Conservation (phyloP, 2,329 filamentous ascomycete genomes). For the Zymoseptoria brevis region DNA sequence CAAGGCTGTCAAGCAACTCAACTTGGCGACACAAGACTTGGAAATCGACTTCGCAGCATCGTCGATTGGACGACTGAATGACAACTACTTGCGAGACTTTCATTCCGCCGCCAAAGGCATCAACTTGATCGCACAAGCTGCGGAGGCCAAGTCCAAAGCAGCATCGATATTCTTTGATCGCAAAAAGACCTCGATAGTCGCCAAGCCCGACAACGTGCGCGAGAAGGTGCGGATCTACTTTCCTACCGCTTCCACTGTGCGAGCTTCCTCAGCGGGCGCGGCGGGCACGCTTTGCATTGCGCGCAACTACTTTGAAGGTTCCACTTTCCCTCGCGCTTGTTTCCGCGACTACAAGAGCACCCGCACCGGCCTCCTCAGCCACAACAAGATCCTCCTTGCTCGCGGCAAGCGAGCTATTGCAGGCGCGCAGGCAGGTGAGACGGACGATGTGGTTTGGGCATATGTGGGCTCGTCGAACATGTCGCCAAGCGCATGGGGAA, state of each 20-base stretch:
- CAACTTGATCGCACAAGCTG: conserved; percentile 18
- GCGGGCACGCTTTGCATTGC: conserved; percentile 81
- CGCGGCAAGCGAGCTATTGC: conserved; percentile 26
- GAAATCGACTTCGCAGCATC: conserved; percentile 63
- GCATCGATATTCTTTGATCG: conserved; percentile 20
- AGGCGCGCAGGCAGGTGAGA: conserved; percentile 14
- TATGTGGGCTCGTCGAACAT: conserved; percentile 90
- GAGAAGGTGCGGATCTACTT: conserved; percentile 68
- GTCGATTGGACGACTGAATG: conserved; percentile 70
- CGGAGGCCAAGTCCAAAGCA: conserved; percentile 15
- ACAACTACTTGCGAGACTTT: conserved; percentile 54
- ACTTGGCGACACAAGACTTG: conserved; percentile 37
- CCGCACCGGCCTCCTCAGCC: conserved; percentile 67
- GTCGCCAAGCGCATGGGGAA: conserved; percentile 90
- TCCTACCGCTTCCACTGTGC: conserved; percentile 59
- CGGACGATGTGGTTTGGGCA: conserved; percentile 54
- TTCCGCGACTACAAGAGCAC: conserved; percentile 69
- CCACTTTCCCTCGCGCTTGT: conserved; percentile 61
- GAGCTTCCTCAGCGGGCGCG: conserved; percentile 30
- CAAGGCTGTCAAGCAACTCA: conserved; percentile 55
- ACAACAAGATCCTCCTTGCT: conserved; percentile 59
- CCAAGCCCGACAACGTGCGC: conserved; percentile 28
- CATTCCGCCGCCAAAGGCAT: conserved; percentile 51
- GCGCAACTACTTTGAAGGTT: conserved; percentile 60
- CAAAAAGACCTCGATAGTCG: background rate